Percentiles rank a stretch among this genome's conserved stretches.
Evolutionary conservation across 192 early-diverging fungal species (phyloP).

Genomic region (Dimargaris xerosporica): DNA sequence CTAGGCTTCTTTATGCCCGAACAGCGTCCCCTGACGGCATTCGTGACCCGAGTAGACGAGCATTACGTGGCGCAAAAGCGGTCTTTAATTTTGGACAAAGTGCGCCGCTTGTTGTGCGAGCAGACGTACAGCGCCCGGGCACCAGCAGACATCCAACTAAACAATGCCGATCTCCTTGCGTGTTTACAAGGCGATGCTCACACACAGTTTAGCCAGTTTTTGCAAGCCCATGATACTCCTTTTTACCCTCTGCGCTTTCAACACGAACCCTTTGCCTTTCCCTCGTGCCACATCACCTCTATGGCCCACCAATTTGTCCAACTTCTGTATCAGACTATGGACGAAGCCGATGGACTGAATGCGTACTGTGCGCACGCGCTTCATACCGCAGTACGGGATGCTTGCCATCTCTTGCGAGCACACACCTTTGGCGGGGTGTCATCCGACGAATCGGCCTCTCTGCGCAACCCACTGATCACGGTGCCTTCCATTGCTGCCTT

Average conservation of each 20-base stretch:
- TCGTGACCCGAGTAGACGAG: background rate
- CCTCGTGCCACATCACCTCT: constrained; percentile 1
- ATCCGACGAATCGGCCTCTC: background rate
- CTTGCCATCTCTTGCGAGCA: constrained; percentile 1
- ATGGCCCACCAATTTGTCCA: background rate
- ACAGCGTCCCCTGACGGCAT: too few species aligned
- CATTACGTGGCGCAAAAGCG: background rate
- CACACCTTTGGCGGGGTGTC: background rate
- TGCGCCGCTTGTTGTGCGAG: background rate
- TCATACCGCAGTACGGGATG: background rate
- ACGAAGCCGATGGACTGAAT: background rate
- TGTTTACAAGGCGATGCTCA: background rate
- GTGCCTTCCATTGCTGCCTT: background rate
- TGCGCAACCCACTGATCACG: background rate
- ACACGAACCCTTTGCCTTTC: background rate
- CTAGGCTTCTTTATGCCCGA: background rate
- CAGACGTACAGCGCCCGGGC: background rate
- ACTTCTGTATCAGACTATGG: background rate
- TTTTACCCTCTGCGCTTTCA: too few species aligned
- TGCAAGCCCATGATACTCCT: too few species aligned
- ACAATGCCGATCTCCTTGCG: background rate
- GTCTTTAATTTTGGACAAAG: background rate
- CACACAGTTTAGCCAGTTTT: too few species aligned
- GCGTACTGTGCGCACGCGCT: background rate
- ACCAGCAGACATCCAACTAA: background rate